Evolutionary conservation across 805 yeast species (phyloP), one percentile per base, ranked within the genome.

Genomic region (Wickerhamomyces canadensis): DNA sequence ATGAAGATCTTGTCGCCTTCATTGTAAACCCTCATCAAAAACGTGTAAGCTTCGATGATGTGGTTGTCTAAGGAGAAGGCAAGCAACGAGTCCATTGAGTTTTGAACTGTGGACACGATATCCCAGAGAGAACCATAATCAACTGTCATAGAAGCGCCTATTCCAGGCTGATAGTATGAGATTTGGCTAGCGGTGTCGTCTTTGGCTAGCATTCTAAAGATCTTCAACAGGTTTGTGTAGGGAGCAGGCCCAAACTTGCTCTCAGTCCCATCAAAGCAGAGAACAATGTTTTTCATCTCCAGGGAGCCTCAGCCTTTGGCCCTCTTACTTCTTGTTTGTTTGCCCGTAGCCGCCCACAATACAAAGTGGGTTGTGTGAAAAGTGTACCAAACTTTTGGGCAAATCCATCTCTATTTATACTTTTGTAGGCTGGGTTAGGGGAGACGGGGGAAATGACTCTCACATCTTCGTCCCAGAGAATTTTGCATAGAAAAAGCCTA

Each of bases 81-180:
- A 37, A 76, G 50, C 51, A 71, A 55, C 0, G 76, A 55, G 49
- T 75, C 81, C 15, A 60, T 21, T 4, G 48, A 34, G 32, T 61
- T 55, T 19, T 41, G 36, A 3, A 57, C n/a, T 35, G 35, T 40
- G 27, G 9, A 52, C 38, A 26, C 50, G 31, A 24, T 34, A 33
- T 40, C 53, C 42, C 33, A 47, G 19, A 17, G 38, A 15, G 44
- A 44, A 11, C 52, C 53, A 2, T 52, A 36, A 30, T 70, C 72
- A 10, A 70, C 63, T 14, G 62, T 56, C 43, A 76, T 69, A 4
- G 65, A 58, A 10, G 73, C 69, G 1, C 87, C 86, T 19, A 80
- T 69, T 0, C 86, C 86, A 2, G 85, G 81, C 48, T 79, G 84
- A 48, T 79, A 79, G 48, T 78, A 78, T 48, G 83, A 78, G 27